Base-by-base conservation (phyloP, 2,329 filamentous ascomycete species). In the Thermothelomyces thermophilus region DNA sequence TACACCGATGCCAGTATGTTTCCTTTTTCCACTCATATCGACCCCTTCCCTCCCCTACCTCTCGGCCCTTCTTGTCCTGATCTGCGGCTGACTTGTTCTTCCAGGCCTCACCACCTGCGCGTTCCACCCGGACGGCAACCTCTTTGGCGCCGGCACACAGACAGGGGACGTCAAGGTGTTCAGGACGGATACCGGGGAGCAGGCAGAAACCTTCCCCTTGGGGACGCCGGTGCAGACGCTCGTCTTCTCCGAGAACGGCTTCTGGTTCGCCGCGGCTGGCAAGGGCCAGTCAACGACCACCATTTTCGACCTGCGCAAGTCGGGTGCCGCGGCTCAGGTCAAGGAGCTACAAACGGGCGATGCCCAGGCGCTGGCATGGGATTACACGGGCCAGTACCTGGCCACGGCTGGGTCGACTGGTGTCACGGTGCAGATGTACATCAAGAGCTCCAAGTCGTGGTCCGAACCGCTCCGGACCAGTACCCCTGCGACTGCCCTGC, bases 101-200 rank as follows among this genome's bases (percentile, higher is more conserved):
- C 10, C 63, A 86, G 87, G 83, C 53, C 73, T 95, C 40, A 87
- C 86, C 1, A 80, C 83, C 44, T 86, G 83, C 56, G 80, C 85
- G 30, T 97, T 98, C 76, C 93, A 98, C 66, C 93, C 94, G 6
- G 93, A 98, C 64, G 93, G 93, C n/a, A 88, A 96, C 64, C 77
- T 98, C 5, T 82, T 97, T 60, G 91, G 89, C 34, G 86, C 85
- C 2, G 93, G 91, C 55, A 87, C 86, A n/a, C 72, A 73, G 9
- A 77, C 85, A 42, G 89, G 89, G 39, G 82, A 89, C 51, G 86
- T 98, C 66, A 88, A 90, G 66, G 79, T 98, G 46, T 97, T 87
- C 70, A 87, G 95, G 68, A 84, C 90, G 58, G 90, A 86, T 67
- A 86, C 80, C 0, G 85, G 90, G 33, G 79, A 84, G 53, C 77